phyloP scores from a whole-genome alignment of 2,329 filamentous ascomycete species.

The Aureobasidium sp. region DNA sequence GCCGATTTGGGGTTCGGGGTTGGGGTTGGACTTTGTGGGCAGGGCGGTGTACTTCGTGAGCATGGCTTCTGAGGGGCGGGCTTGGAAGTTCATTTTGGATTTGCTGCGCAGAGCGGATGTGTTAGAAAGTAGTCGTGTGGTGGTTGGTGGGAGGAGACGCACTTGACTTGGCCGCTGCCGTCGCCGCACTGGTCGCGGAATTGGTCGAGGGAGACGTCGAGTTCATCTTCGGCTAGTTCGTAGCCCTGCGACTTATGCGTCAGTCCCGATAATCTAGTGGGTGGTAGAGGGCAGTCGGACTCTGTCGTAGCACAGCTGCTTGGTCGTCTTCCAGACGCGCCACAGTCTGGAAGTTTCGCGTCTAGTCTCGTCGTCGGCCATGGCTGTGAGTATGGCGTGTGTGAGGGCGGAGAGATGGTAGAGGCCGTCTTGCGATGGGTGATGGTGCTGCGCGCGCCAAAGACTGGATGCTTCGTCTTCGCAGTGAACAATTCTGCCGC shows the following conservation, averaged over 20 bases:
- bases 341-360: constrained; percentile 60
- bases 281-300: constrained; percentile 46
- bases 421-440: neutral
- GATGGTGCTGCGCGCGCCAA: neutral
- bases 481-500: constrained; percentile 1
- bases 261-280: neutral
- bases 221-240: constrained; percentile 81
- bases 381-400: neutral
- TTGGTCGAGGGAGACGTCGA: constrained; percentile 75
- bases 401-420: neutral
- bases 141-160: constrained; percentile 23
- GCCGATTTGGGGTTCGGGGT: constrained; percentile 61
- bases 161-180: constrained; percentile 70
- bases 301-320: constrained; percentile 89
- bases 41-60: constrained; percentile 73
- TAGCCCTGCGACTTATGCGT: constrained; percentile 61
- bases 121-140: neutral
- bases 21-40: constrained; percentile 60
- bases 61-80: constrained; percentile 77
- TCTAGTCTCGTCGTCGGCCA: constrained; percentile 25
- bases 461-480: neutral
- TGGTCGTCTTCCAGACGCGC: constrained; percentile 87
- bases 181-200: constrained; percentile 69
- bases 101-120: constrained; percentile 51
- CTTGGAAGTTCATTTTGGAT: constrained; percentile 77